Conservation (phyloP, 1,284 basidiomycete species). For the Rhodotorula glutinis region DNA sequence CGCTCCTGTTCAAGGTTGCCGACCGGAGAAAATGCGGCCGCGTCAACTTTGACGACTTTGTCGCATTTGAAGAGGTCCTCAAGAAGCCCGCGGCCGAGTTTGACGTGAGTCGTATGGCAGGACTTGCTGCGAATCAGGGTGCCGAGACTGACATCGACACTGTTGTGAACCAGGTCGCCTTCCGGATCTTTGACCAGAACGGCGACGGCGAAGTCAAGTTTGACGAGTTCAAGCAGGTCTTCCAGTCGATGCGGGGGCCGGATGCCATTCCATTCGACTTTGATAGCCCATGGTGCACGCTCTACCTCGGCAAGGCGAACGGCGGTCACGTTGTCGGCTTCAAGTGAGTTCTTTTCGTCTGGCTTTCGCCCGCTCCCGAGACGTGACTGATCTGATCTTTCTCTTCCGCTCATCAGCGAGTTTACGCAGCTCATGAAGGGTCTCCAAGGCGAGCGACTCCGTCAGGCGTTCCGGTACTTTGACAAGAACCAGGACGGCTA, state of each 20-base stretch:
- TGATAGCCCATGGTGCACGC: constrained; percentile 89
- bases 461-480: constrained; percentile 86
- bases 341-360: constrained; percentile 51
- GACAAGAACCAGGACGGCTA: constrained; percentile 85
- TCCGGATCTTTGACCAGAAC: constrained; percentile 91
- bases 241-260: constrained; percentile 71
- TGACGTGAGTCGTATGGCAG: constrained; percentile 35
- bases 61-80: constrained; percentile 82
- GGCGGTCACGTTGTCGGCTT: constrained; percentile 87
- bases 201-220: constrained; percentile 82
- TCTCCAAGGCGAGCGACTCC: constrained; percentile 86
- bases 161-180: constrained; percentile 66
- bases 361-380: constrained; percentile 8
- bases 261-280: constrained; percentile 91
- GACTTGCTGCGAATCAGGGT: too few species aligned
- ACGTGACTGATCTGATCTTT: too few species aligned
- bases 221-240: constrained; percentile 87
- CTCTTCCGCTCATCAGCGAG: constrained; percentile 62
- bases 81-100: constrained; percentile 53
- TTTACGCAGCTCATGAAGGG: constrained; percentile 97
- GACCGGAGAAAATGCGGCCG: constrained; percentile 72
- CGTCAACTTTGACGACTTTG: constrained; percentile 91
- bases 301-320: constrained; percentile 87
- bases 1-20: constrained; percentile 74
- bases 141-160: constrained; percentile 65